Base-by-base conservation (phyloP, 202 grass and related monocot species). In the Setaria italica region DNA sequence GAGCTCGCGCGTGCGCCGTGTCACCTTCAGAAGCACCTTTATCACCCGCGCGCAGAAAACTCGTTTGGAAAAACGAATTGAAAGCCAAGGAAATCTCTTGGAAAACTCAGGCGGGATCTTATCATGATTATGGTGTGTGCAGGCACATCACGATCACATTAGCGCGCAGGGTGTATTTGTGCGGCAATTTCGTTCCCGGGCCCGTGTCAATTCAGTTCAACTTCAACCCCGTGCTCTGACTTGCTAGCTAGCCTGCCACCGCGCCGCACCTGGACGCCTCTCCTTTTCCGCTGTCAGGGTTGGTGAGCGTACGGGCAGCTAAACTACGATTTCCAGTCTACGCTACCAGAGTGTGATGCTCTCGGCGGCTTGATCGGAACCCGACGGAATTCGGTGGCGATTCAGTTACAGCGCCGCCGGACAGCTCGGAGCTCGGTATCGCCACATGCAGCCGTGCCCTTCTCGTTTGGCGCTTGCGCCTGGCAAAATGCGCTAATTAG, bases 181-280 rank as follows among this genome's bases (percentile, higher is more conserved):
- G n/a, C 13, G 10, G 66, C 47, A 58, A 59, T 43, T 63, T 11
- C 65, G 14, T 35, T 30, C 3, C 17, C 11, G 78, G 49, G 60
- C 4, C 25, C 21, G 37, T 65, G 11, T 57, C n/a, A 12, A 8
- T 35, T 35, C 55, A 46, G 5, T n/a, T 78, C 39, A 6, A 37
- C 35, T 37, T 41, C 72, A 43, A 65, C 20, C 30, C 58, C 83
- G 72, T 77, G 83, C 82, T 62, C 62, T 85, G 87, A 89, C 81
- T 70, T n/a, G 79, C 71, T 50, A 21, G 62, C 11, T 41, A 41
- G 39, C 39, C 6, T 4, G 39, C 39, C 39, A 3, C 9, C 6
- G 62, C 32, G 2, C 33, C 15, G 63, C 63, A 66, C 63, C 63
- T 35, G 62, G 62, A 62, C 59, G n/a, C 10, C 58, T 59, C 25